Conservation (phyloP, 1,139 yeast genomes). For the Spathaspora sp. region DNA sequence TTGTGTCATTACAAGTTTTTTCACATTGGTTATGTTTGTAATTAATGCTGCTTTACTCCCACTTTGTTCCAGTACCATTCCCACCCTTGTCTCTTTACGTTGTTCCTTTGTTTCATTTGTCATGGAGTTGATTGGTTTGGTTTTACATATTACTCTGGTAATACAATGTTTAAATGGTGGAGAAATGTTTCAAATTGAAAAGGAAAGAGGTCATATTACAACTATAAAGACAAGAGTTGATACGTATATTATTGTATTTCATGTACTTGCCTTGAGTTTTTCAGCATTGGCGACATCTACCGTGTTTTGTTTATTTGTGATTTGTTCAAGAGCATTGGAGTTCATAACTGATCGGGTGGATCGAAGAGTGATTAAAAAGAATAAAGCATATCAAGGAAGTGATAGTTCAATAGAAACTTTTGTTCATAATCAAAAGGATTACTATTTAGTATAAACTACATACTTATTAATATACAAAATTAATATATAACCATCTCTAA, state of each 20-base stretch:
- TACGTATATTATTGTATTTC: slow-evolving; percentile 17
- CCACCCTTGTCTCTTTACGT: slow-evolving; percentile 18
- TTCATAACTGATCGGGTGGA: slow-evolving; percentile 21
- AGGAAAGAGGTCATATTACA: slow-evolving; percentile 11
- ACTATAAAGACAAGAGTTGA: slow-evolving; percentile 27
- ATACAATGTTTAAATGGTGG: slow-evolving; percentile 21
- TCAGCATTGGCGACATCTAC: slow-evolving; percentile 15
- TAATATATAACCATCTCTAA: slow-evolving; percentile 21
- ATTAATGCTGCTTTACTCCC: slow-evolving; percentile 24
- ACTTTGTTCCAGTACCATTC: slow-evolving; percentile 21
- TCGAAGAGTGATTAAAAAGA: slow-evolving; percentile 15
- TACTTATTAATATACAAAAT: slow-evolving; percentile 1
- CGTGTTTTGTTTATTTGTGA: slow-evolving; percentile 10
- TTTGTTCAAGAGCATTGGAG: slow-evolving; percentile 17
- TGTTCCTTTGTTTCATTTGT: slow-evolving; percentile 13
- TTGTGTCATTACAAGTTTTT: slow-evolving; percentile 26
- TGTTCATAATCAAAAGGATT: slow-evolving; percentile 8
- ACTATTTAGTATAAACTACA: slow-evolving; percentile 8
- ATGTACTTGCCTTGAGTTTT: slow-evolving; percentile 14
- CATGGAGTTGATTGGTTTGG: slow-evolving; percentile 23
- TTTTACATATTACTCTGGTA: slow-evolving; percentile 20
- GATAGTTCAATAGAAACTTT: slow-evolving; percentile 10
- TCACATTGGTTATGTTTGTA: slow-evolving; percentile 27
- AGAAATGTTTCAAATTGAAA: slow-evolving; percentile 27
- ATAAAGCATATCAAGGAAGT: slow-evolving; percentile 2